Evolutionary conservation across 257 asterid genomes (phyloP).

Genomic region (Jacaranda mimosifolia): DNA sequence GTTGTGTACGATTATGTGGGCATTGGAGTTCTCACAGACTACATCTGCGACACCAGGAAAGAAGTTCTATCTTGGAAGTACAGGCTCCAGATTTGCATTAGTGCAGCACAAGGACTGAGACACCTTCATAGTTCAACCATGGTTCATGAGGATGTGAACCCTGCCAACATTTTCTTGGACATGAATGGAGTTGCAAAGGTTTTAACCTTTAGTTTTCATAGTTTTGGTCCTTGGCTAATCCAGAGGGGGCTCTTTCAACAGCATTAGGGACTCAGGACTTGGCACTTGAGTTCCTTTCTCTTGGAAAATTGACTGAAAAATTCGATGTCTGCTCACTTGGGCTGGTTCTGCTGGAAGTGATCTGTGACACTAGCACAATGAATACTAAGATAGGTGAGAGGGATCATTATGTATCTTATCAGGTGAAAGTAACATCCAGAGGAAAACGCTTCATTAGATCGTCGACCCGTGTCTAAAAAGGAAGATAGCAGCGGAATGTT

Average conservation of each 20-base stretch:
- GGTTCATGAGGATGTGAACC: neutral
- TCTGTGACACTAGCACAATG: neutral
- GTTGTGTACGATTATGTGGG: neutral
- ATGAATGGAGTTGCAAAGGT: neutral
- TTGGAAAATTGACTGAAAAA: neutral
- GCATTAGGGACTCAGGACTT: neutral
- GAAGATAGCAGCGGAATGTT: neutral
- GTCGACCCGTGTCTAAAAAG: neutral
- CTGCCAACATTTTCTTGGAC: conserved; percentile 3
- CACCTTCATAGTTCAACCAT: neutral
- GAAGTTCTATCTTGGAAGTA: neutral
- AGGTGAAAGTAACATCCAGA: neutral
- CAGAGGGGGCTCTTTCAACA: neutral
- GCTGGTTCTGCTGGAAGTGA: neutral
- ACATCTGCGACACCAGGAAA: neutral
- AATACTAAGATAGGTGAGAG: neutral
- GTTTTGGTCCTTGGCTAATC: conserved; percentile 5
- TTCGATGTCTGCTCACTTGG: neutral
- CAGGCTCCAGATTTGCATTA: neutral
- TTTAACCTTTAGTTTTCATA: neutral
- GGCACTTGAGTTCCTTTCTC: neutral
- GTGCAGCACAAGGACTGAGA: conserved; percentile 1
- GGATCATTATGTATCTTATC: neutral
- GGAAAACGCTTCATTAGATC: neutral
- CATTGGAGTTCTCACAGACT: neutral